These are phyloP conservation scores for Colletotrichum sidae DNA, from an alignment of 2,329 filamentous ascomycete genomes.

Conservation along the genomic window DNA sequence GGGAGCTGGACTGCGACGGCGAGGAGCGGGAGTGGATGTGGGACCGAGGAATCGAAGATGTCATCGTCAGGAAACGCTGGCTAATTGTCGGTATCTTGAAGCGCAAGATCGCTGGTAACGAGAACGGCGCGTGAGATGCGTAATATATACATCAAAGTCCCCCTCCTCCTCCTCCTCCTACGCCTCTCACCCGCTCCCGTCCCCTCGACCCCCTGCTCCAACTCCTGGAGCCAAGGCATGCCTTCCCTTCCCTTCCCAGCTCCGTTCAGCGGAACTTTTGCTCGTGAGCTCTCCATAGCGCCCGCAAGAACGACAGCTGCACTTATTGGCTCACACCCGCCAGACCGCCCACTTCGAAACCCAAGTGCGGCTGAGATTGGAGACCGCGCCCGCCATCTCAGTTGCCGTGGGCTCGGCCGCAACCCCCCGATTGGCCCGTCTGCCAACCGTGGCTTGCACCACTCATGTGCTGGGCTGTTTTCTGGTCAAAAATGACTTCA, in stretches of 20 bases:
- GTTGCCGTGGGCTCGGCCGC: background rate
- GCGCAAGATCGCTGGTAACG: slow-evolving; percentile 41
- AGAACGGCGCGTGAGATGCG: slow-evolving; percentile 7
- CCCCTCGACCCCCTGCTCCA: background rate
- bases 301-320: slow-evolving; percentile 9
- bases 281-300: slow-evolving; percentile 5
- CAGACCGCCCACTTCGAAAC: too few relatives aligned
- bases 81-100: slow-evolving; percentile 69
- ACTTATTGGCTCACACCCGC: too few relatives aligned
- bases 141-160: slow-evolving; percentile 4
- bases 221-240: background rate
- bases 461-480: too few relatives aligned
- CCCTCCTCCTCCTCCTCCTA: background rate
- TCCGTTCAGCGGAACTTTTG: slow-evolving; percentile 8
- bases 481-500: too few relatives aligned
- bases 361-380: slow-evolving; percentile 27
- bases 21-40: slow-evolving; percentile 69
- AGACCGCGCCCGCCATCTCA: slow-evolving; percentile 12
- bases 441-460: too few relatives aligned
- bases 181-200: background rate
- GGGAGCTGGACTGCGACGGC: slow-evolving; percentile 77
- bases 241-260: too few relatives aligned
- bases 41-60: slow-evolving; percentile 71
- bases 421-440: too few relatives aligned
- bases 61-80: slow-evolving; percentile 75